phyloP scores from a whole-genome alignment of 768 basidiomycete species.

The Mycena capillaripes region DNA sequence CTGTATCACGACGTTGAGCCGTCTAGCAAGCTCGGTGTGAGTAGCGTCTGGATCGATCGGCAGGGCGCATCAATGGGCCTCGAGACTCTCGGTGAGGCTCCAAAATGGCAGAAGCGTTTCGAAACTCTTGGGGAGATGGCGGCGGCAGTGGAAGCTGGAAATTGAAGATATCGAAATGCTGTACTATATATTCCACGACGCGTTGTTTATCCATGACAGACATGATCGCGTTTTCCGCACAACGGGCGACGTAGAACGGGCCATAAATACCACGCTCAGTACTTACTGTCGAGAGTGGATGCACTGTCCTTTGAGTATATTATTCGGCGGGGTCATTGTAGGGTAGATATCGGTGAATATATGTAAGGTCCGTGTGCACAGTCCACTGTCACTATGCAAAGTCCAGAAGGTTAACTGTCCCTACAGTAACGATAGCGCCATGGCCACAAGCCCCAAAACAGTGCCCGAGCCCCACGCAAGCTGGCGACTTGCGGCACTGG shows the following conservation, averaged over 20 bases:
- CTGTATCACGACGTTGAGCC: conserved; percentile 77
- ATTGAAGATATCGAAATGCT: not conserved
- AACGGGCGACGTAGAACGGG: not conserved
- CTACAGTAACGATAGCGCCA: conserved; percentile 31
- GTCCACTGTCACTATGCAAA: not conserved
- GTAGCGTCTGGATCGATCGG: conserved; percentile 78
- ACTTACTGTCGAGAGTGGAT: no score
- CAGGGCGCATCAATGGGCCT: conserved; percentile 61
- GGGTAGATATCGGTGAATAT: conserved; percentile 26
- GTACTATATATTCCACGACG: not conserved
- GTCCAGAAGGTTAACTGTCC: no score
- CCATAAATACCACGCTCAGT: no score
- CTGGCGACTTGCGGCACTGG: not conserved
- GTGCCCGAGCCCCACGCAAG: conserved; percentile 24
- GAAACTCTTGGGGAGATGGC: conserved; percentile 73
- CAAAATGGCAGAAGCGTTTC: conserved; percentile 67
- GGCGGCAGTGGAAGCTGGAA: conserved; percentile 63
- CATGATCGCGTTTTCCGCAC: not conserved
- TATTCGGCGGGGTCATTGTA: conserved; percentile 9
- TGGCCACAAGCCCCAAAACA: conserved; percentile 23
- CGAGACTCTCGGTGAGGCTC: conserved; percentile 43
- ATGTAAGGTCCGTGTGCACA: conserved; percentile 16
- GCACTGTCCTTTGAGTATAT: not conserved
- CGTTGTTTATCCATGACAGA: not conserved
- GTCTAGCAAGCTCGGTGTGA: conserved; percentile 67